phyloP scores from a whole-genome alignment of 108 stramenopile species.

The Nitzschia sp. region DNA sequence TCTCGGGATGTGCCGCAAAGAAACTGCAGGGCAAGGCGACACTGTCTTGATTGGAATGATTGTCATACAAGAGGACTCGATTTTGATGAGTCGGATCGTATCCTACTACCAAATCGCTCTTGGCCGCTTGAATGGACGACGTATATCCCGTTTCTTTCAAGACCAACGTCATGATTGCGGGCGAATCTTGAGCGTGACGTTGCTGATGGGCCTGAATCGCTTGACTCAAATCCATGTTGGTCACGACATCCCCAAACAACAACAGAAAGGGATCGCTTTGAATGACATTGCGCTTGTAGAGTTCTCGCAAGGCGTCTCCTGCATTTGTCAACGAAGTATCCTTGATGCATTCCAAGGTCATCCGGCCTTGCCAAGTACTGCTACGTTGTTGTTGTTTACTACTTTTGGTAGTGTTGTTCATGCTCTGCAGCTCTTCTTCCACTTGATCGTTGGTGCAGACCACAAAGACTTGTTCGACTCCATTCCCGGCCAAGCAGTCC shows the following conservation, averaged over 20 bases:
- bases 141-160: constrained; percentile 39
- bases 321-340: constrained; percentile 78
- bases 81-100: constrained; percentile 65
- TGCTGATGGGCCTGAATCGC: constrained; percentile 67
- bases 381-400: neutral
- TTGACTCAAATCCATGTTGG: constrained; percentile 81
- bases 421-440: constrained; percentile 46
- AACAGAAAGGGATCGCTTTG: constrained; percentile 95
- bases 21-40: constrained; percentile 70
- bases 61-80: constrained; percentile 77
- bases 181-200: constrained; percentile 72
- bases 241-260: constrained; percentile 92
- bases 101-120: constrained; percentile 83
- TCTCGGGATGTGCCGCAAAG: constrained; percentile 36
- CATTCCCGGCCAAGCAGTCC: constrained; percentile 89
- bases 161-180: constrained; percentile 88
- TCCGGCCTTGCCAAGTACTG: constrained; percentile 5
- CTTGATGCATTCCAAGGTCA: constrained; percentile 55
- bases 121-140: constrained; percentile 27
- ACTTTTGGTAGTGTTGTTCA: constrained; percentile 27
- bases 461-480: constrained; percentile 80
- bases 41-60: constrained; percentile 32
- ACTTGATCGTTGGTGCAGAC: constrained; percentile 70
- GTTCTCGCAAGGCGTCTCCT: constrained; percentile 94
- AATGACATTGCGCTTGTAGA: constrained; percentile 92